Evolutionary conservation across 768 basidiomycete genomes (phyloP), one percentile per base, ranked within the genome.

Genomic region (Myochromella boudieri): DNA sequence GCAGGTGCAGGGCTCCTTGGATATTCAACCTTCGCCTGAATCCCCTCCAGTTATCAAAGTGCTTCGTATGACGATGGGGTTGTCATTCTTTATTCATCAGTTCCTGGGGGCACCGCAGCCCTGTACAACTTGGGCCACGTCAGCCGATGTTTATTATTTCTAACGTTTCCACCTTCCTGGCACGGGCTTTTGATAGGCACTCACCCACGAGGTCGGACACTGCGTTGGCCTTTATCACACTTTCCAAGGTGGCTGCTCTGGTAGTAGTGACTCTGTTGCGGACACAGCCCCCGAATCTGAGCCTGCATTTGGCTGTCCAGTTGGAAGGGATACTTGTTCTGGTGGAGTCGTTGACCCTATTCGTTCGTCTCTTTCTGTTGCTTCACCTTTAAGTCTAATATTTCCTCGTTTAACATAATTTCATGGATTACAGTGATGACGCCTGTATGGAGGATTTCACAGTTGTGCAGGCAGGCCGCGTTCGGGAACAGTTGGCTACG

Each of bases 181-280:
- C 5, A 25, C 12, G 21, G 8, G 18, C 39, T n/a, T 24, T n/a
- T 3, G 17, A 21, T 51, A 74, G 60, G 80, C 78, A 7, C 54
- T 78, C 33, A 75, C 71, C 1, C 80, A 82, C 56, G 80, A 82
- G 59, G 67, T 67, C 31, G 77, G 78, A 3, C 79, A 81, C 60
- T 82, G 79, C 78, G 58, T 67, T 34, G 78, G 80, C 12, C 68
- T 80, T 14, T 81, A 79, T 58, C 79, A 80, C 55, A 79, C 79
- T 21, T 81, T 79, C 70, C 71, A 80, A 63, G 74, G 71, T 25
- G 72, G 72, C 9, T 74, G 68, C 62, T 44, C 49, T 10, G 54
- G 53, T 51, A 20, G 62, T 0, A 74, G 73, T 28, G 74, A 76
- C 53, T 44, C 46, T 20, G 71, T 77, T 44, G 58, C 59, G 21